phyloP scores from a whole-genome alignment of 2,329 filamentous ascomycete genomes.

The Ophiosphaerella korrae region DNA sequence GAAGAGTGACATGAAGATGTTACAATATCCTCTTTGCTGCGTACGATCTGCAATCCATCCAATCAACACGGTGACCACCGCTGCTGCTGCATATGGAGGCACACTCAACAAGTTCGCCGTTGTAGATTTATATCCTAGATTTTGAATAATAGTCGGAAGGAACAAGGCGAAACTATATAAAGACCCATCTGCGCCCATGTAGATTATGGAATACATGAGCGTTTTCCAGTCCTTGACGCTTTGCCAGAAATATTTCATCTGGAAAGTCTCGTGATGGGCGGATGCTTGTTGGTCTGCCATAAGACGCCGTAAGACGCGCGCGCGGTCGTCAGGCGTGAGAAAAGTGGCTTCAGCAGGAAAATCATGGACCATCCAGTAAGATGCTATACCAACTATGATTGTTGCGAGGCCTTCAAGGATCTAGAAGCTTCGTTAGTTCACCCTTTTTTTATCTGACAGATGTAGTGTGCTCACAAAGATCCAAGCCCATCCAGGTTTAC shows the following conservation, averaged over 20 bases:
- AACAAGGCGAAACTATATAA: conserved; percentile 80
- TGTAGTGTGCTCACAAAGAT: conserved; percentile 47
- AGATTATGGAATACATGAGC: conserved; percentile 74
- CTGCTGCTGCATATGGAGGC: conserved; percentile 75
- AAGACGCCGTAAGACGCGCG: conserved; percentile 73
- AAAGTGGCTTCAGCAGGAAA: conserved; percentile 77
- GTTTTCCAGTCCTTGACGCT: conserved; percentile 85
- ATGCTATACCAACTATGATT: conserved; percentile 66
- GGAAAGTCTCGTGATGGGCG: conserved; percentile 77
- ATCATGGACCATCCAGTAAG: conserved; percentile 79
- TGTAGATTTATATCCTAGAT: conserved; percentile 63
- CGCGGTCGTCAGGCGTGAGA: conserved; percentile 70
- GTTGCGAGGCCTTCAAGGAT: conserved; percentile 73
- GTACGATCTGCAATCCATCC: conserved; percentile 80
- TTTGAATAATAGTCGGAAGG: conserved; percentile 75
- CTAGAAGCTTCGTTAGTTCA: conserved; percentile 13
- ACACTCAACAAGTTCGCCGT: conserved; percentile 74
- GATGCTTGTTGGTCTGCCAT: conserved; percentile 73
- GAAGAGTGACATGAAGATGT: conserved; percentile 71
- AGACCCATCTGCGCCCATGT: conserved; percentile 74
- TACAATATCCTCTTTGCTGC: conserved; percentile 75
- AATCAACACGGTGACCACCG: conserved; percentile 69
- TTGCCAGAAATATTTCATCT: conserved; percentile 72
- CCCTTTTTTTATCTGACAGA: not conserved
- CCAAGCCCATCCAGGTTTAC: conserved; percentile 51